These are phyloP conservation scores for Paramecium pentaurelia DNA, from an alignment of 73 alveolate species.

Conservation along the genomic window DNA sequence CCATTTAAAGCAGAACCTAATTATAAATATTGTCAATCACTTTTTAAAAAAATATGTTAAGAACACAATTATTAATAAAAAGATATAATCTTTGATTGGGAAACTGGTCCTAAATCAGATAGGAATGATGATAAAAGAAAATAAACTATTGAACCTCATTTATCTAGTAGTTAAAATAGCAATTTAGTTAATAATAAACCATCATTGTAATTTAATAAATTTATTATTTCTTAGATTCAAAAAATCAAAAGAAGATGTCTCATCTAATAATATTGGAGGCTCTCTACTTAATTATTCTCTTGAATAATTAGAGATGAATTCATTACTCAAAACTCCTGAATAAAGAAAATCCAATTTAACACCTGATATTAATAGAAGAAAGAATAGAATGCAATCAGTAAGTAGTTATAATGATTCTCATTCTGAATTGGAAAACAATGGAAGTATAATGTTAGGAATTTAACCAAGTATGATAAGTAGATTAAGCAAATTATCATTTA, in stretches of 20 bases:
- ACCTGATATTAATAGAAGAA: slow-evolving; percentile 15
- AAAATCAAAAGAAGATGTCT: neutral
- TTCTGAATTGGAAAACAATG: neutral
- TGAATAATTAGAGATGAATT: neutral
- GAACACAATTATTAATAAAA: neutral
- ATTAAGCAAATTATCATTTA: neutral
- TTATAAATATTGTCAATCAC: neutral
- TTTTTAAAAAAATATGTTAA: neutral
- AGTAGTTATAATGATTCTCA: slow-evolving; percentile 11
- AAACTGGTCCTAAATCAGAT: neutral
- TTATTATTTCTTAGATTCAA: neutral
- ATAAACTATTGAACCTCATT: neutral
- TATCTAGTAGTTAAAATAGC: neutral
- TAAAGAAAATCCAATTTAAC: neutral
- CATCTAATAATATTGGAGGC: neutral
- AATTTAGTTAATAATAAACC: neutral
- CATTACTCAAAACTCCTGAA: slow-evolving; percentile 23
- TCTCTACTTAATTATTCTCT: neutral
- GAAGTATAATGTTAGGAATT: neutral
- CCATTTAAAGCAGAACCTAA: slow-evolving; percentile 28
- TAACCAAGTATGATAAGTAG: neutral
- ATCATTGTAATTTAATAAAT: neutral
- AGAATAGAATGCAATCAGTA: neutral
- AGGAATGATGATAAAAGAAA: neutral
- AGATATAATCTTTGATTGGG: slow-evolving; percentile 36